Conservation (phyloP, 352 stramenopile genomes). For the Globisporangium camurandrum region DNA sequence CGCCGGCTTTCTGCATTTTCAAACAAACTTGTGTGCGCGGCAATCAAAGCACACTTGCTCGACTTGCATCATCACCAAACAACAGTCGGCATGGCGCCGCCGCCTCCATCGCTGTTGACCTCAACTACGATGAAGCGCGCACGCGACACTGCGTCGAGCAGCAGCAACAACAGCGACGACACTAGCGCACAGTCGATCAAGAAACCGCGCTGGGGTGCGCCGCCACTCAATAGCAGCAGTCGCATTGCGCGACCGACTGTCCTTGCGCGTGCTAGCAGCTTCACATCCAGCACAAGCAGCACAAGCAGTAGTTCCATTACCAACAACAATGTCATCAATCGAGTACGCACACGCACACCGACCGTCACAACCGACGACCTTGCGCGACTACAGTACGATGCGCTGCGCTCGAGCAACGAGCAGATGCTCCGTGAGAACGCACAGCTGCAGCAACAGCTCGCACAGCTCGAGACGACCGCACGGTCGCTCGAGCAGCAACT, state of each 20-base stretch:
- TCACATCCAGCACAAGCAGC: too few species aligned
- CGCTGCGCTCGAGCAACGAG: conserved; percentile 32
- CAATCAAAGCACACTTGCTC: not conserved
- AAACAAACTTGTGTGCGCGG: not conserved
- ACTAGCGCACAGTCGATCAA: conserved; percentile 1
- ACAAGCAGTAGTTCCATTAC: too few species aligned
- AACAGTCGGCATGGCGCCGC: not conserved
- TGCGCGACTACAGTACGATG: conserved; percentile 11
- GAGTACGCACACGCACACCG: too few species aligned
- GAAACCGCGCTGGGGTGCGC: not conserved
- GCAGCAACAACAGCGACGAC: not conserved
- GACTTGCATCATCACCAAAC: too few species aligned
- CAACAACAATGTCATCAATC: too few species aligned
- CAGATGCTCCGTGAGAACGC: conserved; percentile 29
- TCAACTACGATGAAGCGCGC: not conserved
- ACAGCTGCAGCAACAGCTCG: conserved; percentile 17
- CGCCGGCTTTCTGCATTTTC: too few species aligned
- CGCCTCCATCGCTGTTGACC: not conserved
- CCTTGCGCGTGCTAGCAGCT: too few species aligned
- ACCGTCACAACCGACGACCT: not conserved
- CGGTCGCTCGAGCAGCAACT: conserved; percentile 11
- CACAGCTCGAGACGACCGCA: conserved; percentile 12
- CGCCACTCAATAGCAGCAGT: not conserved
- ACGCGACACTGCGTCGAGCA: not conserved
- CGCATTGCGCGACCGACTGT: not conserved